Evolutionary conservation across 305 asterid genomes (phyloP), one percentile per base, ranked within the genome.

Genomic region (Solanum aculeatissimum): DNA sequence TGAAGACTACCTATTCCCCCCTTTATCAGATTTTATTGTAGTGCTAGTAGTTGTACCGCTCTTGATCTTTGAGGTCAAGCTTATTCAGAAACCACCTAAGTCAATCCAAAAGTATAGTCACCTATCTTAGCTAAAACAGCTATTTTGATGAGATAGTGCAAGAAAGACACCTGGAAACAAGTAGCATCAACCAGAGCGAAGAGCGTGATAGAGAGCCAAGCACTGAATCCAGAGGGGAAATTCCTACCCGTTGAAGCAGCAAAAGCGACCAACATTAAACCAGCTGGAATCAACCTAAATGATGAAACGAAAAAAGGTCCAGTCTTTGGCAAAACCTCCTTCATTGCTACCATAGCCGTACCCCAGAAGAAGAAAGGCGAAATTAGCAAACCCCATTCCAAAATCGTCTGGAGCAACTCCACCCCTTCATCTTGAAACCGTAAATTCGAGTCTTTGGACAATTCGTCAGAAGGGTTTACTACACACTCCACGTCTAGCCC

Each of bases 281-380:
- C 84, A 16, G 80, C 93, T 3, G 99, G 99, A 87, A 96, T 89
- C 35, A 95, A 91, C 86, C 99, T 92, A 87, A 95, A 95, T 38
- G 99, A 87, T 65, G 99, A 86, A 89, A 96, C 95, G 60, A 93
- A 94, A 75, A 93, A 93, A 1, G 94, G 98, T 45, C 98, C 99
- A 25, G 97, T 87, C 86, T 93, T 96, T 45, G 99, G 98, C 83
- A 96, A 88, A 85, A 93, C 92, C 75, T 93, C 99, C 90, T 96
- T 95, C 99, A 96, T 96, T 35, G 98, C 98, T 83, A 96, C 99
- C 99, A 96, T 96, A 74, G 98, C 98, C 74, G 99, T 96, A 72
- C 99, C 98, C 98, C 98, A 96, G 87, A 96, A 96, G 95, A 96
- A 95, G 90, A 96, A 96, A 19, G 99, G 98, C 57, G 98, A 96